These are phyloP conservation scores for Candida anglica DNA, from an alignment of 805 yeast genomes.

Conservation along the genomic window DNA sequence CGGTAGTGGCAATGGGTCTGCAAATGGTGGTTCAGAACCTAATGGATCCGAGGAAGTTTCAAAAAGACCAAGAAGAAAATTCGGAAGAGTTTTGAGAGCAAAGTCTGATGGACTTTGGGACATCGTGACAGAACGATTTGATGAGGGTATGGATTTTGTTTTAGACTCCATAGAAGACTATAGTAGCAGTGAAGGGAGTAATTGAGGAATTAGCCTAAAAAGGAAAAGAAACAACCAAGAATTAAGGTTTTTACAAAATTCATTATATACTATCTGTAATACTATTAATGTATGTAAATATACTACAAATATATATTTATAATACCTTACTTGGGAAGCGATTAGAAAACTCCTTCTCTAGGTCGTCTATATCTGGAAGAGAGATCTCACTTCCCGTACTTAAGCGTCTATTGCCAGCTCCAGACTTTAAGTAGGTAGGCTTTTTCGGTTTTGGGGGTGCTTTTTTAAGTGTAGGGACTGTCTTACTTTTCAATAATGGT, in stretches of 20 bases:
- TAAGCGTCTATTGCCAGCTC: slow-evolving; percentile 15
- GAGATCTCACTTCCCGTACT: slow-evolving; percentile 40
- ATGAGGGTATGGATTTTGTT: slow-evolving; percentile 81
- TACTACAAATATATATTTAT: slow-evolving; percentile 3
- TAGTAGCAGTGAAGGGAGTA: slow-evolving; percentile 15
- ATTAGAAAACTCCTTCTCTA: slow-evolving; percentile 53
- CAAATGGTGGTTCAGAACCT: slow-evolving; percentile 7
- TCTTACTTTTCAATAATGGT: no score
- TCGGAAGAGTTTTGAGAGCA: slow-evolving; percentile 81
- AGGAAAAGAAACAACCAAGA: no score
- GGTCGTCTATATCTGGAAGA: slow-evolving; percentile 52
- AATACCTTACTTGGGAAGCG: slow-evolving; percentile 60
- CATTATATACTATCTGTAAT: slow-evolving; percentile 1
- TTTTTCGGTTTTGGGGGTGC: slow-evolving; percentile 68
- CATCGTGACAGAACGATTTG: slow-evolving; percentile 74
- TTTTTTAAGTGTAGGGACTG: slow-evolving; percentile 13
- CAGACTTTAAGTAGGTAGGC: slow-evolving; percentile 49
- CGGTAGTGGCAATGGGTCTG: slow-evolving; percentile 9
- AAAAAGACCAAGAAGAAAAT: slow-evolving; percentile 84
- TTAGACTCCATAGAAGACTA: slow-evolving; percentile 70
- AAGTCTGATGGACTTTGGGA: slow-evolving; percentile 71
- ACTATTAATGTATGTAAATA: slow-evolving; percentile 3
- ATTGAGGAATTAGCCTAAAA: no score
- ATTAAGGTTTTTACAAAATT: neutral
- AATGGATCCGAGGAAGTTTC: slow-evolving; percentile 24